These are phyloP conservation scores for Mychonastes homosphaera DNA, from an alignment of 139 green algal genomes.

Conservation along the genomic window DNA sequence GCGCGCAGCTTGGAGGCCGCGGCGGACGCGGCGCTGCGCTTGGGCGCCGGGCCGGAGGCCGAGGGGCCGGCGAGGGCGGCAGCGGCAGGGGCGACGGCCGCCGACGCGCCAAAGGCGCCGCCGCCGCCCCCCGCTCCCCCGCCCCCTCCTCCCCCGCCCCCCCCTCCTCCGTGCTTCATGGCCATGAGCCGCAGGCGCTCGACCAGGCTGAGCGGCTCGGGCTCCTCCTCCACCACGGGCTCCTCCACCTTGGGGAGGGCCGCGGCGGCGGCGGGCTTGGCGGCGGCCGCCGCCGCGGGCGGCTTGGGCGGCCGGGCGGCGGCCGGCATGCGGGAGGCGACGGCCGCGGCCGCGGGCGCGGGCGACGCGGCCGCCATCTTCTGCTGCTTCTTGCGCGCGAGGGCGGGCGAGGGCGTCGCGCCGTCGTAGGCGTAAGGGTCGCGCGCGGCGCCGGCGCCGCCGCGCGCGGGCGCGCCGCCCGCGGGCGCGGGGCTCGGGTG, in stretches of 20 bases:
- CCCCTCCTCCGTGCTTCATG: no score
- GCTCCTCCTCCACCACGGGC: no score
- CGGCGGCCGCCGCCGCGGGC: slow-evolving; percentile 1
- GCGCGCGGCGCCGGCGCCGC: slow-evolving; percentile 4
- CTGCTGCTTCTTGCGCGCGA: slow-evolving; percentile 18
- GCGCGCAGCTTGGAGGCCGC: no score
- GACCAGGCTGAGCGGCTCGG: no score
- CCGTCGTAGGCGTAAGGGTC: slow-evolving; percentile 9
- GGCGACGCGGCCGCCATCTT: background rate
- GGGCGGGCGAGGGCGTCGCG: slow-evolving; percentile 18
- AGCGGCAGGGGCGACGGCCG: background rate
- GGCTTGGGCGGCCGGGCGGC: slow-evolving; percentile 4
- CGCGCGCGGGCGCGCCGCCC: background rate
- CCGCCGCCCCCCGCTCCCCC: no score
- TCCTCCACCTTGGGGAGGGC: no score
- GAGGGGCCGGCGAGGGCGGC: no score
- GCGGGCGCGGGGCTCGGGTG: background rate
- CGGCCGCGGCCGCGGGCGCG: slow-evolving; percentile 3
- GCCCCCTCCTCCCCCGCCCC: no score
- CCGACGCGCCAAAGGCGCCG: background rate
- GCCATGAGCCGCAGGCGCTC: no score
- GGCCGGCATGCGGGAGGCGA: background rate
- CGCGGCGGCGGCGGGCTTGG: slow-evolving; percentile 7
- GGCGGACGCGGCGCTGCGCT: no score
- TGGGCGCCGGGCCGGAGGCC: no score